A percentile compares a stretch with the other conserved stretches of the same genome.
Conservation (phyloP, 2,329 filamentous ascomycete genomes). For the Fusarium sp. region DNA sequence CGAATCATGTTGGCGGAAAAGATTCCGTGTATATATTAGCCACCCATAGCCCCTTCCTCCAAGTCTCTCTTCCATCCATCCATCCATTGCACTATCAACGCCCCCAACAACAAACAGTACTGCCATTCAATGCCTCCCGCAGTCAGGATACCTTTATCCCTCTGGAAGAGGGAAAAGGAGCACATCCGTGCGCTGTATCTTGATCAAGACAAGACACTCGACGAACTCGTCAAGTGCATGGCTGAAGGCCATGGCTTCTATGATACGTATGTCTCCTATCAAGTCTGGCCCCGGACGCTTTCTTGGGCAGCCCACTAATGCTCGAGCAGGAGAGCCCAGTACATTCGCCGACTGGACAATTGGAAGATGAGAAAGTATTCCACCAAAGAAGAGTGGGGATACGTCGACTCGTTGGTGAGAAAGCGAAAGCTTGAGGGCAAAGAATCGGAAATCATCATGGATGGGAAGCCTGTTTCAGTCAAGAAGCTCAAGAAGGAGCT, state of each 20-base stretch:
- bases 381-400: background rate
- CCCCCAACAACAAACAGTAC: background rate
- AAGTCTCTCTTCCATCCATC: background rate
- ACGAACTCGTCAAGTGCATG: constrained; percentile 11
- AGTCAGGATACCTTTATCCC: accelerated
- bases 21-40: background rate
- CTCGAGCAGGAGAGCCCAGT: background rate
- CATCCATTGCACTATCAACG: background rate
- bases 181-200: constrained; percentile 9
- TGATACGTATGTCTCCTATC: background rate
- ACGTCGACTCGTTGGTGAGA: background rate
- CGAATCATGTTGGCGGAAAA: background rate
- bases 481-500: constrained; percentile 4
- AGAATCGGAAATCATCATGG: background rate
- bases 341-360: background rate
- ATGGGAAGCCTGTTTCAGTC: background rate
- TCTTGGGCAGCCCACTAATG: background rate
- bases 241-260: background rate
- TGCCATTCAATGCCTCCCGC: constrained; percentile 6
- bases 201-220: constrained; percentile 7
- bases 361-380: constrained; percentile 3
- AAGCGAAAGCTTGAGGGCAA: background rate
- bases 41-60: background rate
- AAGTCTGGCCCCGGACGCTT: background rate
- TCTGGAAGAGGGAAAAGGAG: background rate